Conservation (phyloP, 345 rosid genomes). For the Conringia planisiliqua region DNA sequence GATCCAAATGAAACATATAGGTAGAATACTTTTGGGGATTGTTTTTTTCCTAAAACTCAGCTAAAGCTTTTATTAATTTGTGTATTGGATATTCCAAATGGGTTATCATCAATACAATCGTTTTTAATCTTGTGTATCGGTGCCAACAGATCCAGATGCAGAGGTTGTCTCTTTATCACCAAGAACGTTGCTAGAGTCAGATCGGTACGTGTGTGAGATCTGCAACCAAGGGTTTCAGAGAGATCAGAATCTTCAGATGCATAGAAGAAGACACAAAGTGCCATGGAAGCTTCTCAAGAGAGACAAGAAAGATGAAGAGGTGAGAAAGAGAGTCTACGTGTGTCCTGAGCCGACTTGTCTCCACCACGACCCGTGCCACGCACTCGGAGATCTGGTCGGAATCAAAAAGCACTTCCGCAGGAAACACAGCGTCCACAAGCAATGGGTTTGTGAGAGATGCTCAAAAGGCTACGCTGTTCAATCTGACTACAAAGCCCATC, state of each 20-base stretch:
- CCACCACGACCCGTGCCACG: conserved; percentile 93
- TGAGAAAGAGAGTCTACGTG: conserved; percentile 75
- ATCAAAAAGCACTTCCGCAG: conserved; percentile 90
- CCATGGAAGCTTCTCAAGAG: conserved; percentile 97
- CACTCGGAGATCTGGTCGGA: conserved; percentile 96
- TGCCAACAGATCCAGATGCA: conserved; percentile 87
- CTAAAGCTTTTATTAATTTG: neutral
- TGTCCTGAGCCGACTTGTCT: conserved; percentile 94
- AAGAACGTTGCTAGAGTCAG: conserved; percentile 84
- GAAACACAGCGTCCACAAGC: conserved; percentile 84
- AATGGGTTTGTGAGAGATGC: conserved; percentile 94
- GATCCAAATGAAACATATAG: neutral
- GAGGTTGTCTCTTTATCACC: conserved; percentile 91
- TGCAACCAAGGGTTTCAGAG: conserved; percentile 97
- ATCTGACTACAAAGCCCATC: conserved; percentile 95
- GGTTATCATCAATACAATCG: neutral
- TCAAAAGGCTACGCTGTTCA: conserved; percentile 96
- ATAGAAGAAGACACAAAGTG: conserved; percentile 88
- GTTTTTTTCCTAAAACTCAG: neutral
- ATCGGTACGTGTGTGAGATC: conserved; percentile 93
- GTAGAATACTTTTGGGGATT: too few relatives aligned
- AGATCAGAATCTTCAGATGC: conserved; percentile 99
- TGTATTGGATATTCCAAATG: neutral
- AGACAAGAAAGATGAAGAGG: conserved; percentile 55
- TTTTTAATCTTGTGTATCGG: neutral